Base-by-base conservation (phyloP, 1,139 yeast species). In the Geotrichum bryndzae region DNA sequence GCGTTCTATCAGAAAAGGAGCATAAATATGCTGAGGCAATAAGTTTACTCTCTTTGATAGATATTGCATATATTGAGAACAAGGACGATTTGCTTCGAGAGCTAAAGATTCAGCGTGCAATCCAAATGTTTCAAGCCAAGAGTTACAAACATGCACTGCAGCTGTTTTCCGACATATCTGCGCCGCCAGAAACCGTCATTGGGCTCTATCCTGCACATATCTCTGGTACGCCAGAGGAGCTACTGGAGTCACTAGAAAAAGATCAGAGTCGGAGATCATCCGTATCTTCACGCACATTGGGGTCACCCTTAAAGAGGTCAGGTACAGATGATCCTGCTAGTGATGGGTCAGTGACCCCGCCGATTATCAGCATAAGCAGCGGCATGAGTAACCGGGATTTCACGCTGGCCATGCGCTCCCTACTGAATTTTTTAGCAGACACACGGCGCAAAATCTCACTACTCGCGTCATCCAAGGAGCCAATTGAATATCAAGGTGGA, bases 371-470 rank as follows among this genome's bases (percentile, higher is more conserved):
- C 8, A 11, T 23, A 5, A 7, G 18, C 48, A 18, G 48, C 23
- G 10, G 18, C 10, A 41, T 41, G 22, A 41, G 22, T 15, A n/a
- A 41, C 23, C 48, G 48, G 1, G 48, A 41, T 41, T 59, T 69
- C 69, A 31, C 77, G 72, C 64, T 63, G 18, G 82, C 89, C 0
- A 80, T 85, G 0, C 79, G 79, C 58, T 79, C 82, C 46, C 76
- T 84, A 48, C 79, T 86, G 5, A 80, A 86, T 1, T 89, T 78
- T 69, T 72, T 83, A 41, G 79, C 82, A 1, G 85, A 82, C 63
- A 75, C 81, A 0, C 71, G 87, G 64, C 72, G 87, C 54, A 80
- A 80, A 66, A 68, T 79, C 61, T 56, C 59, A 25, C 51, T 51
- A 3, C 29, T 56, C 3, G 51, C 54, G 7, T 15, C 25, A 10